Base-by-base conservation (phyloP, 441 rosid species). In the Populus hybrid region DNA sequence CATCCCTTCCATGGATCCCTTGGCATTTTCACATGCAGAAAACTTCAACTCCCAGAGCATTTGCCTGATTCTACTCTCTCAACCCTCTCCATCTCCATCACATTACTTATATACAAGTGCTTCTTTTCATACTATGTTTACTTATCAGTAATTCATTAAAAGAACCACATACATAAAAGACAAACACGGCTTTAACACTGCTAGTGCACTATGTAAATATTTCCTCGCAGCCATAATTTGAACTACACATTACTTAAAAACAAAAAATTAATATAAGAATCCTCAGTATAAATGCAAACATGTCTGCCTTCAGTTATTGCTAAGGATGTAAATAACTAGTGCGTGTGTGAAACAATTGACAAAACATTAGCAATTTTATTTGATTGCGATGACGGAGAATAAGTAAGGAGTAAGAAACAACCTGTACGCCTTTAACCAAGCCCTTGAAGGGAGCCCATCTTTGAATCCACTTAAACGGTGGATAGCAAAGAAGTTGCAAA, bases 351-450 rank as follows among this genome's bases (percentile, higher is more conserved):
- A 61, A 61, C 65, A 61, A 61, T 61, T 61, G 65, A 61, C 10
- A 61, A 61, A 61, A 23, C 14, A 61, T 23, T 61, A 9, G 65
- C 65, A 61, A 21, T 61, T 10, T 9, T 61, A 61, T 61, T 61
- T 21, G 26, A 61, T 8, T 61, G 28, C 65, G 65, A 61, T 61
- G 26, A 23, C 65, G 21, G 38, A n/a, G 6, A 70, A 42, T 10
- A 40, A 69, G 64, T 21, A 21, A 9, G 65, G 29, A 68, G 35
- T 28, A 71, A 79, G 36, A 79, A 72, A 82, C 74, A 72, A 95
- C 98, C 99, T 95, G 93, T 85, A 91, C 83, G 65, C 97, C 92
- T 71, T 87, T 84, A 74, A 89, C 79, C 86, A 94, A 82, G 35
- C 89, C 92, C 85, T 83, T n/a, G n/a, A n/a, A n/a, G n/a, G n/a